These are phyloP conservation scores for Scleroderma bovista DNA, from an alignment of 768 basidiomycete genomes.

Conservation along the genomic window DNA sequence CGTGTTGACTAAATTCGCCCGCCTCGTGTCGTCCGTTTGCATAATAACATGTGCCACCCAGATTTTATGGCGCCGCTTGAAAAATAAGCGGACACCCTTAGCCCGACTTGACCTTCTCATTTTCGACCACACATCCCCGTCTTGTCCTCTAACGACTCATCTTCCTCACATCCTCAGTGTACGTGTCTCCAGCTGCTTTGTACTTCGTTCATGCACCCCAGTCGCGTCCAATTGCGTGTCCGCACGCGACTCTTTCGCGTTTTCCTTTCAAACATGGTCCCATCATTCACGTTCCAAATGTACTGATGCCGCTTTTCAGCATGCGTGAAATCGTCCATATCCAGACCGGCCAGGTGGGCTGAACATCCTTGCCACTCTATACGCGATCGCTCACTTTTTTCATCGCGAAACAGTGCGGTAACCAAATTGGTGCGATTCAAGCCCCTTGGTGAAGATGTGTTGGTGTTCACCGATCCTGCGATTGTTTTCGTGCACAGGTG, in stretches of 20 bases:
- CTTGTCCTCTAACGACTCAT: constrained; percentile 27
- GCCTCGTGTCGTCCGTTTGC: constrained; percentile 5
- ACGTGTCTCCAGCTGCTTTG: constrained; percentile 22
- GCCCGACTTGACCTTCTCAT: constrained; percentile 28
- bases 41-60: constrained; percentile 19
- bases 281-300: constrained; percentile 9
- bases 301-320: constrained; percentile 40
- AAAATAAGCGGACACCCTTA: constrained; percentile 35
- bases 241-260: constrained; percentile 19
- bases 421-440: constrained; percentile 85
- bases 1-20: background rate
- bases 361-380: too few relatives aligned
- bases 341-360: too few relatives aligned
- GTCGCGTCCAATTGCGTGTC: constrained; percentile 19
- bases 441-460: constrained; percentile 11
- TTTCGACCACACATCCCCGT: constrained; percentile 32
- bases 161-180: constrained; percentile 19
- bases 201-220: background rate
- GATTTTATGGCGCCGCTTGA: constrained; percentile 27
- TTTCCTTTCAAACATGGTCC: constrained; percentile 17
- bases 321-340: constrained; percentile 98
- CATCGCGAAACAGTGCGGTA: constrained; percentile 83
- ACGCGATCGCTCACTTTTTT: constrained; percentile 23
- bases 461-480: constrained; percentile 14
- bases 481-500: too few relatives aligned